phyloP scores from a whole-genome alignment of 2,329 filamentous ascomycete species.

The Pestalotiopsis sp. region DNA sequence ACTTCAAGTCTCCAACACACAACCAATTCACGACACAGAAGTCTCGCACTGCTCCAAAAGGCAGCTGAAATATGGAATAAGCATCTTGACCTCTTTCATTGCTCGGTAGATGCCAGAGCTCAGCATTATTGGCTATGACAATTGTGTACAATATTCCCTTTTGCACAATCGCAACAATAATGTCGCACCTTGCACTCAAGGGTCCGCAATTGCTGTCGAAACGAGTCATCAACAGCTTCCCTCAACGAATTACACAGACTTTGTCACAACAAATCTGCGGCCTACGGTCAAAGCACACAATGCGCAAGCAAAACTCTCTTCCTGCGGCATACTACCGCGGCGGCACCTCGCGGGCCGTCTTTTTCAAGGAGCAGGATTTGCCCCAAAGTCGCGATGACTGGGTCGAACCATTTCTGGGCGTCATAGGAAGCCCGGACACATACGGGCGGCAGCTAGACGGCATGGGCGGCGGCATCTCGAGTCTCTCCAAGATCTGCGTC shows the following conservation, averaged over 20 bases:
- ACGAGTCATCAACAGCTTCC: background rate
- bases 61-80: too few species aligned
- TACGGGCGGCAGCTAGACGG: background rate
- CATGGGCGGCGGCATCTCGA: background rate
- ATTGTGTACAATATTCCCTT: fast-evolving
- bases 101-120: background rate
- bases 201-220: background rate
- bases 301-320: background rate
- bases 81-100: too few species aligned
- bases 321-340: background rate
- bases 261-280: background rate
- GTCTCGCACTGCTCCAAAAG: too few species aligned
- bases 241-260: background rate
- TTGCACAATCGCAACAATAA: background rate
- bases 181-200: background rate
- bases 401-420: background rate
- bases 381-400: background rate
- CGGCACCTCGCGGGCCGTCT: background rate
- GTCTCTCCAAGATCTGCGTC: background rate
- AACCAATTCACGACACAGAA: too few species aligned
- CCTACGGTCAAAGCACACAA: background rate
- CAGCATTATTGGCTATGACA: background rate
- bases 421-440: background rate
- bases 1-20: too few species aligned
- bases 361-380: background rate